These are phyloP conservation scores for Penicillium nucicola DNA, from an alignment of 495 filamentous ascomycete species.

Conservation along the genomic window DNA sequence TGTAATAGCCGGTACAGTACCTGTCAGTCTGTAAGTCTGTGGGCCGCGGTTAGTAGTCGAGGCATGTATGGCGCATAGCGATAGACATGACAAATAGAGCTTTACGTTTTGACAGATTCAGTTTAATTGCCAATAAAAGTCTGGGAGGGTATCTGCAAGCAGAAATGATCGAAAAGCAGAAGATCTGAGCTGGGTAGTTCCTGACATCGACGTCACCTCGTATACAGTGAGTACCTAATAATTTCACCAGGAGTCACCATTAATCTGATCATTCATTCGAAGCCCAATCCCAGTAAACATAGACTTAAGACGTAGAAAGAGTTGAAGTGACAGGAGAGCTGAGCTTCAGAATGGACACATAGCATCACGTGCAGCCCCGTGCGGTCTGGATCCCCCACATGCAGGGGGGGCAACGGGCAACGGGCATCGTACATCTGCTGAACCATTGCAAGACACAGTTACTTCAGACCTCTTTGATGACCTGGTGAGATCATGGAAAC, in stretches of 20 bases:
- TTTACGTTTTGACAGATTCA: too few relatives aligned
- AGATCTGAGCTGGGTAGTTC: neutral
- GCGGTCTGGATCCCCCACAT: slow-evolving; percentile 11
- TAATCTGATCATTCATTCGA: too few relatives aligned
- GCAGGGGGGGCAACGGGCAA: slow-evolving; percentile 7
- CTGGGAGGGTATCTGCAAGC: too few relatives aligned
- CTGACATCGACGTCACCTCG: neutral
- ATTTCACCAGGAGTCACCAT: neutral
- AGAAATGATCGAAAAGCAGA: neutral
- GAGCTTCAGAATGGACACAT: slow-evolving; percentile 1
- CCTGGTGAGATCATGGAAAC: slow-evolving; percentile 15
- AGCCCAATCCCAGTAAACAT: too few relatives aligned
- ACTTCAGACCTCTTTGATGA: neutral
- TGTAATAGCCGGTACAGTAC: too few relatives aligned
- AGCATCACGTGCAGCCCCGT: slow-evolving; percentile 2
- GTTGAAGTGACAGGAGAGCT: neutral
- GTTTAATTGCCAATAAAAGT: too few relatives aligned
- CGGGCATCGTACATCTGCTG: slow-evolving; percentile 2
- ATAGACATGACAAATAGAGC: too few relatives aligned
- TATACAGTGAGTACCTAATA: neutral
- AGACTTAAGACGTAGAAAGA: too few relatives aligned
- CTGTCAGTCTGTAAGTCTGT: too few relatives aligned
- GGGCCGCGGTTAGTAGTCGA: too few relatives aligned
- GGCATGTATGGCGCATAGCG: too few relatives aligned
- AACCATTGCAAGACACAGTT: neutral